These are phyloP conservation scores for Rhodotorula sp. DNA, from an alignment of 1,284 basidiomycete genomes.

Conservation along the genomic window DNA sequence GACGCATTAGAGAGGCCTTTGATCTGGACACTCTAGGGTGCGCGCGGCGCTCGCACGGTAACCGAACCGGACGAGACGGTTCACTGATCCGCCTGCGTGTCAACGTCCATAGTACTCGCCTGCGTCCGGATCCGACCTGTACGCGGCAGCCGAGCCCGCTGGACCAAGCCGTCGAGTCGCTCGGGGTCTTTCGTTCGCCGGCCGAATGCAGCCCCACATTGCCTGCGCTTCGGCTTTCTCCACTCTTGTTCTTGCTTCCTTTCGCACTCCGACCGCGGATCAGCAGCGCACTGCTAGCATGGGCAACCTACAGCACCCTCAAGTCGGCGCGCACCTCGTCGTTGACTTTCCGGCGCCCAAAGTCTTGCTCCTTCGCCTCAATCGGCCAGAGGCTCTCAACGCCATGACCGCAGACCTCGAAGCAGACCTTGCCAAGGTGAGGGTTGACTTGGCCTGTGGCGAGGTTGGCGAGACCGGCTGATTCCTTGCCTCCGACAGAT, in stretches of 20 bases:
- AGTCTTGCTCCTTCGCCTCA: slow-evolving; percentile 69
- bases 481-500: background rate
- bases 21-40: background rate
- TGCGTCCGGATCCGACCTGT: background rate
- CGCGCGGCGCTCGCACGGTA: too few species aligned
- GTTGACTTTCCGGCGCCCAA: slow-evolving; percentile 65
- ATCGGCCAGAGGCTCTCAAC: slow-evolving; percentile 70
- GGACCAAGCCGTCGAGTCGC: background rate
- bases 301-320: slow-evolving; percentile 1
- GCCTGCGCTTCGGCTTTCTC: background rate
- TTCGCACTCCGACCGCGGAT: background rate
- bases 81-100: too few species aligned
- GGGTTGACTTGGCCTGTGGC: background rate
- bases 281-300: background rate
- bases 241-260: background rate
- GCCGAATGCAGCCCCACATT: background rate
- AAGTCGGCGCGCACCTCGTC: slow-evolving; percentile 53
- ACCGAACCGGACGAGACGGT: too few species aligned
- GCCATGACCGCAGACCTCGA: slow-evolving; percentile 57
- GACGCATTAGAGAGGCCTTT: background rate
- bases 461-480: background rate
- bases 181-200: background rate
- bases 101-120: background rate
- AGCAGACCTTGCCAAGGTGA: slow-evolving; percentile 13
- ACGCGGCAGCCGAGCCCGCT: background rate